Evolutionary conservation across 352 stramenopile genomes (phyloP).

Genomic region (Elongisporangium anandrum): DNA sequence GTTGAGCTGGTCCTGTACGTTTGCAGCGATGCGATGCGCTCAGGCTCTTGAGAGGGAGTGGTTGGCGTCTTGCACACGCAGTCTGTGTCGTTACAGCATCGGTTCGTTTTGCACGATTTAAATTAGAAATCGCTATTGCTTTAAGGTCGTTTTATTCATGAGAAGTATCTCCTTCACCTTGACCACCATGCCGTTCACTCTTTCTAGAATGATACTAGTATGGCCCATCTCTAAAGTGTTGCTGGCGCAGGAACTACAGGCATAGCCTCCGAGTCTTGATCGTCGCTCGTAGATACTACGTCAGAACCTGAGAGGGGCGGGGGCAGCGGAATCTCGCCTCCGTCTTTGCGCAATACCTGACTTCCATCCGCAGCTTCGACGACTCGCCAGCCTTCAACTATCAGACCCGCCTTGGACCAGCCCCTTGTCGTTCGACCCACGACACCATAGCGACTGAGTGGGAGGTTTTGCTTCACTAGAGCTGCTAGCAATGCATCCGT

Average conservation of each 20-base stretch:
- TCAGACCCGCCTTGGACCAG: constrained; percentile 34
- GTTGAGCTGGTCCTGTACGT: background rate
- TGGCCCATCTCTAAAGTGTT: background rate
- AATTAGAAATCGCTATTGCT: background rate
- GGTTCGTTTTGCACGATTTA: background rate
- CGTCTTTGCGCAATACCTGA: constrained; percentile 38
- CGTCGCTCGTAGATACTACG: background rate
- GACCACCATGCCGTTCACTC: too few species aligned
- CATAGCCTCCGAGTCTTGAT: background rate
- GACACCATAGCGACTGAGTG: constrained; percentile 40
- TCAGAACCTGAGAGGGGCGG: constrained; percentile 3
- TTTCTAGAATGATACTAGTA: too few species aligned
- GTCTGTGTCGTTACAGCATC: background rate
- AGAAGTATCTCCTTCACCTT: background rate
- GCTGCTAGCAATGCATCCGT: constrained; percentile 36
- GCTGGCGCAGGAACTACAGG: background rate
- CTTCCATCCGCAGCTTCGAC: constrained; percentile 17
- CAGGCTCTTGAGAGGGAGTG: background rate
- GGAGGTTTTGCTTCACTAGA: constrained; percentile 43
- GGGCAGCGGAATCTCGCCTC: constrained; percentile 38
- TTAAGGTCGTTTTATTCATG: background rate
- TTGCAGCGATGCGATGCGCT: background rate
- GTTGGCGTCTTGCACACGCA: background rate
- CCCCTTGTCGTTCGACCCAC: constrained; percentile 33
- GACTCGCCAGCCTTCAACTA: constrained; percentile 41